These are phyloP conservation scores for Hippophae tibetana DNA, from an alignment of 306 rosid species.

Conservation along the genomic window DNA sequence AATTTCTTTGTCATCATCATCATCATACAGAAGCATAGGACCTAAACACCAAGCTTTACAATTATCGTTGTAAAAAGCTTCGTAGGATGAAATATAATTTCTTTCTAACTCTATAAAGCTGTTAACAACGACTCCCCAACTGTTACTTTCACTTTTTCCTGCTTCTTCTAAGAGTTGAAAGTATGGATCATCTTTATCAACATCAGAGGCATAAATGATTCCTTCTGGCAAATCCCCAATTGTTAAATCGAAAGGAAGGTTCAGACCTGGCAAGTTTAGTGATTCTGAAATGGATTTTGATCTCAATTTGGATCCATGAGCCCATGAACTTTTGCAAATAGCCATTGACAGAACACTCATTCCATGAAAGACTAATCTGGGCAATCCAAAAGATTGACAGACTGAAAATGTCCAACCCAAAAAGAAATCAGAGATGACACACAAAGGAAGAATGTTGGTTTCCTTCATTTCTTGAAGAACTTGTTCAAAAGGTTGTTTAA, in stretches of 20 bases:
- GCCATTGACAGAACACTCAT: constrained; percentile 15
- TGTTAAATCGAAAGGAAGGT: constrained; percentile 9
- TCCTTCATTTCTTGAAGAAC: constrained; percentile 14
- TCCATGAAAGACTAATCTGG: constrained; percentile 17
- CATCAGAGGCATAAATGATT: neutral
- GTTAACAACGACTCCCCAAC: constrained; percentile 25
- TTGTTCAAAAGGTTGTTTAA: constrained; percentile 9
- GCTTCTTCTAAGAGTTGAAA: neutral
- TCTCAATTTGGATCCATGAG: neutral
- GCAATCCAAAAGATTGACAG: constrained; percentile 12
- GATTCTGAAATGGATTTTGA: neutral
- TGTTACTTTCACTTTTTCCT: constrained; percentile 8
- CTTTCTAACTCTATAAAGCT: constrained; percentile 18
- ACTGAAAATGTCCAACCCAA: constrained; percentile 15
- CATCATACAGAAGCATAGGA: constrained; percentile 5
- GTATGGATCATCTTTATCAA: neutral
- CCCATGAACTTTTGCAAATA: neutral
- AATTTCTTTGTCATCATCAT: too few species aligned
- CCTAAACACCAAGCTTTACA: constrained; percentile 24
- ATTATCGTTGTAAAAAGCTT: constrained; percentile 1
- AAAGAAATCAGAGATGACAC: constrained; percentile 26
- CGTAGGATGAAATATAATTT: constrained; percentile 3
- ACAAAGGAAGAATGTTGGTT: constrained; percentile 3
- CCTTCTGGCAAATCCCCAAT: constrained; percentile 6
- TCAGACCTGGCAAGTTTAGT: constrained; percentile 1